Conservation (phyloP, 305 asterid species). For the Fraxinus xanthoxyloides region DNA sequence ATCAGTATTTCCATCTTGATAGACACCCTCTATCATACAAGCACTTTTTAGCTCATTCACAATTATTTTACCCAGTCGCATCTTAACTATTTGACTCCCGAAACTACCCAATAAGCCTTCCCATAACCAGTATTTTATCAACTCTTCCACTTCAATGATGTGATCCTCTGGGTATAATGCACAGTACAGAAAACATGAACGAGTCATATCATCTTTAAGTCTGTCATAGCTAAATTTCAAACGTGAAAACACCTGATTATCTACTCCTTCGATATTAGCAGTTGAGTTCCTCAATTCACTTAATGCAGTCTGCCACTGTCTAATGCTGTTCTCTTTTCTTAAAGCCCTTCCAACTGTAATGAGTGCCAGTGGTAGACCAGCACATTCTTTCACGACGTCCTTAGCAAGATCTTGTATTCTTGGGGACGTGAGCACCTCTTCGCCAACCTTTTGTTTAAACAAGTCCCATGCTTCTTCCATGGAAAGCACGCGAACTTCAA, state of each 20-base stretch:
- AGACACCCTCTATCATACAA: constrained; percentile 24
- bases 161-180: constrained; percentile 40
- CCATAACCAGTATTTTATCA: constrained; percentile 31
- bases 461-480: constrained; percentile 31
- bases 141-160: constrained; percentile 26
- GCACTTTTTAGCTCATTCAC: constrained; percentile 27
- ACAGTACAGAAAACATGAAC: constrained; percentile 34
- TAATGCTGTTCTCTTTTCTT: constrained; percentile 23
- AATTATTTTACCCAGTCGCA: constrained; percentile 25
- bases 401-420: constrained; percentile 25
- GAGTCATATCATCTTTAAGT: constrained; percentile 21
- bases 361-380: constrained; percentile 39
- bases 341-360: constrained; percentile 34
- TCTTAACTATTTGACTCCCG: constrained; percentile 17
- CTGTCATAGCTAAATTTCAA: constrained; percentile 37
- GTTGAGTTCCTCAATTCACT: constrained; percentile 24
- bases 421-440: constrained; percentile 17
- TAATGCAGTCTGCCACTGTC: constrained; percentile 27
- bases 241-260: constrained; percentile 25
- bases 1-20: constrained; percentile 10
- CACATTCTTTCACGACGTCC: constrained; percentile 30
- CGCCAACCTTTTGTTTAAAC: constrained; percentile 33
- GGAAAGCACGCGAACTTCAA: constrained; percentile 24
- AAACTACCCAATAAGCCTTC: constrained; percentile 29
- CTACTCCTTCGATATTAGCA: constrained; percentile 26